phyloP scores from a whole-genome alignment of 208 protist genomes.

The Lotmaria passim region DNA sequence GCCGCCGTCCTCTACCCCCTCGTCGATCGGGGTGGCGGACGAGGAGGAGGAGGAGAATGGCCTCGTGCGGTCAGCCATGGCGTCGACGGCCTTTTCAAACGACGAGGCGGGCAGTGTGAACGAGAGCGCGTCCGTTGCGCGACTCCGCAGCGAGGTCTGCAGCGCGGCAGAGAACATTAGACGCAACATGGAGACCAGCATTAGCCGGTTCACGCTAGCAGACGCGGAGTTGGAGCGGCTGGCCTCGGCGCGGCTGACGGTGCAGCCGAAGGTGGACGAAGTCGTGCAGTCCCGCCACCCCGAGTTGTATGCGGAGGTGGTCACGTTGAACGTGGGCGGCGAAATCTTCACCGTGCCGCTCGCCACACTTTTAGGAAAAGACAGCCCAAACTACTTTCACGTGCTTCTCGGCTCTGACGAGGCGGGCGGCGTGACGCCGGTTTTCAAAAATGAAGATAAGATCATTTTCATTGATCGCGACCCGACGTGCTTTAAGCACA shows the following conservation, averaged over 20 bases:
- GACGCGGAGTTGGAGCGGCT: conserved; percentile 31
- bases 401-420: conserved; percentile 32
- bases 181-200: conserved; percentile 20
- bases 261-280: conserved; percentile 31
- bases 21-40: background rate
- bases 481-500: conserved; percentile 73
- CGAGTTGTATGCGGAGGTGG: conserved; percentile 27
- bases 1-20: conserved; percentile 18
- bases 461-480: conserved; percentile 90
- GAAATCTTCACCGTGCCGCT: conserved; percentile 78
- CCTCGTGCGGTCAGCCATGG: conserved; percentile 18
- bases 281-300: conserved; percentile 15
- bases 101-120: conserved; percentile 14
- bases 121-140: conserved; percentile 20
- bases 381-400: conserved; percentile 43
- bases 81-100: background rate
- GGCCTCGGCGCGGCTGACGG: conserved; percentile 16
- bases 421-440: conserved; percentile 13
- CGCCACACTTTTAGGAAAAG: conserved; percentile 51
- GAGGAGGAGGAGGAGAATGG: conserved; percentile 11
- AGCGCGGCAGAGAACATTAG: conserved; percentile 30
- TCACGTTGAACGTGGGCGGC: conserved; percentile 84
- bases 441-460: conserved; percentile 59
- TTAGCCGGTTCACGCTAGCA: conserved; percentile 24
- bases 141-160: conserved; percentile 18